phyloP scores from a whole-genome alignment of 257 asterid species.

The Lithospermum erythrorhizon region DNA sequence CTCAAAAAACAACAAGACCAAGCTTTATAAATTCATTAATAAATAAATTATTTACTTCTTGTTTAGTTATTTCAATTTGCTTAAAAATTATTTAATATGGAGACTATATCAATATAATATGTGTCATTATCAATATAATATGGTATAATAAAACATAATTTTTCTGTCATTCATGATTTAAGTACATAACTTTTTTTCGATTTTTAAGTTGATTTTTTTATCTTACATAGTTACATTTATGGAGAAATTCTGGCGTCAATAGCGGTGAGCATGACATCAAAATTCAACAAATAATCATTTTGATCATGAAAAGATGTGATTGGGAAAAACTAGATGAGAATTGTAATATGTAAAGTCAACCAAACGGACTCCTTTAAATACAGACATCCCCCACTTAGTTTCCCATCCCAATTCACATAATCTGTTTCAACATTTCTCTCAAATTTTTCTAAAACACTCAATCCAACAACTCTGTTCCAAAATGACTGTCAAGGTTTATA shows the following conservation, averaged over 20 bases:
- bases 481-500: slow-evolving; percentile 54
- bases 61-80: too few species aligned
- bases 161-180: too few species aligned
- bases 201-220: too few species aligned
- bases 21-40: too few species aligned
- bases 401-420: not conserved
- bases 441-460: slow-evolving; percentile 4
- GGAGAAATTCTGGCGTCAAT: slow-evolving; percentile 9
- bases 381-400: not conserved
- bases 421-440: slow-evolving; percentile 11
- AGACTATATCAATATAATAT: too few species aligned
- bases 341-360: not conserved
- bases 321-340: not conserved
- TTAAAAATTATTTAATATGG: too few species aligned
- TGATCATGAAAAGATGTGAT: not conserved
- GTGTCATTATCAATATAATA: too few species aligned
- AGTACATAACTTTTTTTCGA: too few species aligned
- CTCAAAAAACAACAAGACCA: too few species aligned
- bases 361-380: not conserved
- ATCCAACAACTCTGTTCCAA: slow-evolving; percentile 8
- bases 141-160: too few species aligned
- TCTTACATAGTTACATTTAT: too few species aligned
- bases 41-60: too few species aligned
- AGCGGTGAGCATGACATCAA: slow-evolving; percentile 38
- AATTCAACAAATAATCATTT: slow-evolving; percentile 2